phyloP scores from a whole-genome alignment of 495 filamentous ascomycete genomes.

The Xylaria castorea region DNA sequence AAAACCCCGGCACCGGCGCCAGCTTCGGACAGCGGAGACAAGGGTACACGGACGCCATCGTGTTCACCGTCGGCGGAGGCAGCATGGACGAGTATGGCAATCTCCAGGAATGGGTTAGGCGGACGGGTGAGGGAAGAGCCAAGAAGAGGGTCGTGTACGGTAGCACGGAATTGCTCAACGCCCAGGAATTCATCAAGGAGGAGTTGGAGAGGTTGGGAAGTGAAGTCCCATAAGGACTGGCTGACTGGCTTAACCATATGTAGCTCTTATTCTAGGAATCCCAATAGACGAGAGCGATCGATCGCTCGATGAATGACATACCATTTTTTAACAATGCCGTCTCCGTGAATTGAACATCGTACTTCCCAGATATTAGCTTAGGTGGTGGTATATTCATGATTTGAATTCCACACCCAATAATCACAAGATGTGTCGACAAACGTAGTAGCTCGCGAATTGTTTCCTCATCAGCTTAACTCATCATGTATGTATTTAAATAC shows the following conservation, averaged over 20 bases:
- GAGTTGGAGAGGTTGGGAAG: slow-evolving; percentile 80
- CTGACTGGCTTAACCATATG: neutral
- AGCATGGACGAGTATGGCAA: slow-evolving; percentile 99
- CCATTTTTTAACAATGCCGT: neutral
- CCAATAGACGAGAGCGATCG: neutral
- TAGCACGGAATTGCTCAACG: slow-evolving; percentile 92
- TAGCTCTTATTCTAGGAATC: neutral
- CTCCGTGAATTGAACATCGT: neutral
- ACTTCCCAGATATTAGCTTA: neutral
- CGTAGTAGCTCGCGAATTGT: neutral
- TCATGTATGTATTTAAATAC: neutral
- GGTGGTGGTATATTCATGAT: too few relatives aligned
- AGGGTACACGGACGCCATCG: slow-evolving; percentile 93
- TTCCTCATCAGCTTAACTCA: neutral
- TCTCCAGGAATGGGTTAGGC: slow-evolving; percentile 91
- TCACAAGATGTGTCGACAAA: neutral
- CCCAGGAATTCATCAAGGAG: slow-evolving; percentile 80
- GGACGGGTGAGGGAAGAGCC: slow-evolving; percentile 64
- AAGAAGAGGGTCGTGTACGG: slow-evolving; percentile 91
- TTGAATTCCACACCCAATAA: too few relatives aligned
- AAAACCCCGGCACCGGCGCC: slow-evolving; percentile 71
- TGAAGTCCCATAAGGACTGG: slow-evolving; percentile 46
- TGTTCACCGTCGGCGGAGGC: slow-evolving; percentile 95
- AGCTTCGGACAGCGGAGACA: slow-evolving; percentile 94
- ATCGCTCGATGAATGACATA: neutral